Conservation (phyloP, 2,329 filamentous ascomycete genomes). For the Scedosporium aurantiacum region DNA sequence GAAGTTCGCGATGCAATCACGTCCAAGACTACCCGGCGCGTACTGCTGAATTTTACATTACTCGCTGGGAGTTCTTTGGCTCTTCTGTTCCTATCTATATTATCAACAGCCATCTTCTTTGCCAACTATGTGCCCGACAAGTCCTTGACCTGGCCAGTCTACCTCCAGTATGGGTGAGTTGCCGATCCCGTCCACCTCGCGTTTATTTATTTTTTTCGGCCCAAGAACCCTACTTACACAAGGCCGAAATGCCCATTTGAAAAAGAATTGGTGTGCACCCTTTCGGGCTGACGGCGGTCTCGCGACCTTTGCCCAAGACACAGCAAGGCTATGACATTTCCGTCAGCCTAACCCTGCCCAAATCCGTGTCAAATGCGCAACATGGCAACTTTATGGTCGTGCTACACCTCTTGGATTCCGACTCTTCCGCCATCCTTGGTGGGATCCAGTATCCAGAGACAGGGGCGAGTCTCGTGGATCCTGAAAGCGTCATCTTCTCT, state of each 20-base stretch:
- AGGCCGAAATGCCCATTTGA: background rate
- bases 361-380: slow-evolving; percentile 62
- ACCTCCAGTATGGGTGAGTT: slow-evolving; percentile 48
- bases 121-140: slow-evolving; percentile 45
- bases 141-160: slow-evolving; percentile 38
- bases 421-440: slow-evolving; percentile 7
- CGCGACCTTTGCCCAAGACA: slow-evolving; percentile 45
- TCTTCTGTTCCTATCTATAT: slow-evolving; percentile 34
- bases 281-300: slow-evolving; percentile 37
- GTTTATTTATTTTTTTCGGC: background rate
- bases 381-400: slow-evolving; percentile 94
- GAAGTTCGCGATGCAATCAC: slow-evolving; percentile 23
- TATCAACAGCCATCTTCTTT: slow-evolving; percentile 43
- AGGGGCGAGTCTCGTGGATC: slow-evolving; percentile 21
- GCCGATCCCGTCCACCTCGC: background rate
- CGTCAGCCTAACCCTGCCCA: slow-evolving; percentile 64
- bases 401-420: slow-evolving; percentile 52
- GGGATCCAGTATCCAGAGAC: slow-evolving; percentile 12
- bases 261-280: slow-evolving; percentile 35
- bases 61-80: slow-evolving; percentile 29
- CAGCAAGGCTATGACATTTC: slow-evolving; percentile 78
- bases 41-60: slow-evolving; percentile 35
- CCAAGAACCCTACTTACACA: background rate
- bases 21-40: slow-evolving; percentile 39
- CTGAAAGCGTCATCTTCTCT: slow-evolving; percentile 39